Evolutionary conservation across 1,284 basidiomycete species (phyloP).

Genomic region (Chondrostereum purpureum): DNA sequence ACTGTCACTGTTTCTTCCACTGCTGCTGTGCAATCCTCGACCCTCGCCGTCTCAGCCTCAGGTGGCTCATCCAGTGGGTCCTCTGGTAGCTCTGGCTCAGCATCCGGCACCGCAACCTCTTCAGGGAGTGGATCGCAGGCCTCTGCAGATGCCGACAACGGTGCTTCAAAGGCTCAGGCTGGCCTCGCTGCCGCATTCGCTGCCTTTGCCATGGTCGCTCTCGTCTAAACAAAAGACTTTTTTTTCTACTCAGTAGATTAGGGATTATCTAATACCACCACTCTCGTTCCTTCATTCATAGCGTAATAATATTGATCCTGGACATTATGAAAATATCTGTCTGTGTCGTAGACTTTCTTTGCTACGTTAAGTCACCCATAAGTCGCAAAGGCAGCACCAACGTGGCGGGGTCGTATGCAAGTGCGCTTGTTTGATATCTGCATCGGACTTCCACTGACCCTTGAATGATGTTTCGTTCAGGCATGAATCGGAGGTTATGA

Average conservation of each 20-base stretch:
- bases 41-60: conserved; percentile 34
- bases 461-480: no score
- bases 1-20: conserved; percentile 50
- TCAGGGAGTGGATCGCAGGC: conserved; percentile 3
- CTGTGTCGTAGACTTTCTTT: no score
- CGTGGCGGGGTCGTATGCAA: no score
- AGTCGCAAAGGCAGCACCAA: no score
- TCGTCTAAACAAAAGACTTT: background rate
- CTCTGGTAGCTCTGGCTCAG: conserved; percentile 17
- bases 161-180: conserved; percentile 3
- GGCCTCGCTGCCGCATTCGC: background rate
- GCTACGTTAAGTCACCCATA: no score
- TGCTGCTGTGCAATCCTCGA: conserved; percentile 56
- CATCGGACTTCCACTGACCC: no score
- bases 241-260: no score
- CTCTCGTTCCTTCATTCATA: background rate
- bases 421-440: no score
- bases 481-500: no score
- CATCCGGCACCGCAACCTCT: conserved; percentile 14
- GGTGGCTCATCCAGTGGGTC: conserved; percentile 8
- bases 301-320: background rate
- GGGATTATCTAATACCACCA: background rate
- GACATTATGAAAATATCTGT: background rate
- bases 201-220: background rate
- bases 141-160: conserved; percentile 6